Conservation (phyloP, 345 rosid species). For the Erodium maritimum region DNA sequence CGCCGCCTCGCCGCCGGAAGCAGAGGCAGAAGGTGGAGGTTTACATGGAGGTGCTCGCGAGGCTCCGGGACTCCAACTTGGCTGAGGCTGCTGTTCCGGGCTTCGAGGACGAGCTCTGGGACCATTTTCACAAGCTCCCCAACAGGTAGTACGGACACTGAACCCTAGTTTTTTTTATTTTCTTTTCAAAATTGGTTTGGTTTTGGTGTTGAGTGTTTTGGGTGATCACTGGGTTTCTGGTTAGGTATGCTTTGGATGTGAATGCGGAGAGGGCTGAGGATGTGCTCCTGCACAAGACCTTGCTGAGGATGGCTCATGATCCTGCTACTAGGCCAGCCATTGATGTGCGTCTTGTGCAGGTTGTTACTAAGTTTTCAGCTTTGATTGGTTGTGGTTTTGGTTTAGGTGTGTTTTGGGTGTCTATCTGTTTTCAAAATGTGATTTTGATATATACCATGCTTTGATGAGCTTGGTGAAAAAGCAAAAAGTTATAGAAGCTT, state of each 20-base stretch:
- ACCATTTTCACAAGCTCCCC: conserved; percentile 47
- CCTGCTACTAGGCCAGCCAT: conserved; percentile 45
- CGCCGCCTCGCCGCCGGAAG: conserved; percentile 15
- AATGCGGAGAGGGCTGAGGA: conserved; percentile 51
- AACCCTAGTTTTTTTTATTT: neutral
- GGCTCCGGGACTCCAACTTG: conserved; percentile 28
- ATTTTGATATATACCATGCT: no score
- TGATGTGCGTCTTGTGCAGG: conserved; percentile 53
- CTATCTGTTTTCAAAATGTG: neutral
- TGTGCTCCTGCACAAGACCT: conserved; percentile 54
- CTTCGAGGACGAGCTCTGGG: conserved; percentile 53
- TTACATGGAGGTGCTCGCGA: conserved; percentile 30
- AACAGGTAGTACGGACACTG: conserved; percentile 20
- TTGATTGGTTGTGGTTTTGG: neutral
- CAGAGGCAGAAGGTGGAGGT: conserved; percentile 39
- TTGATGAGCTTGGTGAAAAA: no score
- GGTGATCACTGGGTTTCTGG: neutral
- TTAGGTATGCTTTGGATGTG: conserved; percentile 57
- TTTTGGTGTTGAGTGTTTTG: neutral
- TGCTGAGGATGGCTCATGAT: conserved; percentile 36
- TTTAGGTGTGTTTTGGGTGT: neutral
- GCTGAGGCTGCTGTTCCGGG: conserved; percentile 28
- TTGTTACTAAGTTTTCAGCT: conserved; percentile 8
- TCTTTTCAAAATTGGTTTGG: neutral
- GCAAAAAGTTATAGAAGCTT: no score